phyloP scores from a whole-genome alignment of 352 stramenopile genomes.

The Peronospora belbahrii region DNA sequence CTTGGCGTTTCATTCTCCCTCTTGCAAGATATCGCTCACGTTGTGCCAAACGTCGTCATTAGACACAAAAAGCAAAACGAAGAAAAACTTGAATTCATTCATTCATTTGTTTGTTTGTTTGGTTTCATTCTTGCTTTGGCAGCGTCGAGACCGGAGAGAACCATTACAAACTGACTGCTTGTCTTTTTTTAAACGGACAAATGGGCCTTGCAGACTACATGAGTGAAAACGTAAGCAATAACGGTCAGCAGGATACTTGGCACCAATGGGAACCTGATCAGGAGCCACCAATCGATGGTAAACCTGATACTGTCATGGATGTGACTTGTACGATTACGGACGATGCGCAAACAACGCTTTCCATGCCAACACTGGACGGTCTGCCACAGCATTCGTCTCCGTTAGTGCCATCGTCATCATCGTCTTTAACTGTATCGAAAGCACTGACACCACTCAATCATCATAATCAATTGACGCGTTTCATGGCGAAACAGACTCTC shows the following conservation, averaged over 20 bases:
- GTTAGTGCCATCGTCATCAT: too few species aligned
- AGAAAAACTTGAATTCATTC: too few species aligned
- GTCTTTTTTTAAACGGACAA: background rate
- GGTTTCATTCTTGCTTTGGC: constrained; percentile 11
- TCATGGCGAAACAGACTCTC: constrained; percentile 54
- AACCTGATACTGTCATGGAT: constrained; percentile 6
- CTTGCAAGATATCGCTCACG: constrained; percentile 5
- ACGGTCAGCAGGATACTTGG: constrained; percentile 6
- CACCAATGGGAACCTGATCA: constrained; percentile 28
- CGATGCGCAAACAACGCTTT: background rate
- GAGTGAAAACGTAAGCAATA: constrained; percentile 27
- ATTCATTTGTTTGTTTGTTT: background rate
- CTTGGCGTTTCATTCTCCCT: constrained; percentile 17
- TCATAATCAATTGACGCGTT: constrained; percentile 48
- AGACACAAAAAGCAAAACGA: too few species aligned
- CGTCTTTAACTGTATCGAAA: background rate
- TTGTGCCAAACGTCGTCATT: constrained; percentile 5
- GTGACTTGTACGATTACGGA: constrained; percentile 1
- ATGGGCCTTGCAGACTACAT: constrained; percentile 27
- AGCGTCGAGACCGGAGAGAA: constrained; percentile 17
- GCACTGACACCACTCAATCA: constrained; percentile 30
- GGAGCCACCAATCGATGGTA: constrained; percentile 17
- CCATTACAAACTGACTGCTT: too few species aligned
- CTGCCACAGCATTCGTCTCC: constrained; percentile 5
- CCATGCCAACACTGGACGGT: constrained; percentile 5